Evolutionary conservation across 1,139 yeast species (phyloP).

Genomic region (Zygoascus meyerae): DNA sequence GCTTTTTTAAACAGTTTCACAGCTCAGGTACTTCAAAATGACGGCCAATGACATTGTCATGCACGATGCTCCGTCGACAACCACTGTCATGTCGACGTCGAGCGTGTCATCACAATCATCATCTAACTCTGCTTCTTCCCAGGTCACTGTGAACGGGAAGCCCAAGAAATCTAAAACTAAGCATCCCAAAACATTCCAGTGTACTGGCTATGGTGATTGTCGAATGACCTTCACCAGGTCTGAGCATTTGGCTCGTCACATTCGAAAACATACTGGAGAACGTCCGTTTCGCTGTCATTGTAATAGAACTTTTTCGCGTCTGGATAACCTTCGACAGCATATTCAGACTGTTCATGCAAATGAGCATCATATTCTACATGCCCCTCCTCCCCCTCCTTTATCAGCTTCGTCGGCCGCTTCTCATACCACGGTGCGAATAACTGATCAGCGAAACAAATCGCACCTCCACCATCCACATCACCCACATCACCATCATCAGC

Average conservation of each 20-base stretch:
- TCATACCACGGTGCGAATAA: constrained; percentile 4
- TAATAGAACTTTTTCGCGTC: constrained; percentile 69
- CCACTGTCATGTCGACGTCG: constrained; percentile 6
- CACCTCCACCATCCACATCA: constrained; percentile 10
- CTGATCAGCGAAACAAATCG: constrained; percentile 5
- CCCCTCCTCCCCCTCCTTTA: constrained; percentile 14
- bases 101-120: constrained; percentile 2
- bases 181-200: constrained; percentile 58
- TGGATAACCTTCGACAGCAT: constrained; percentile 88
- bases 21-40: neutral
- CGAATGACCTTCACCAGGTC: constrained; percentile 81
- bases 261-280: constrained; percentile 92
- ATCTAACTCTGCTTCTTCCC: constrained; percentile 1
- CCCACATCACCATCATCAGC: constrained; percentile 18
- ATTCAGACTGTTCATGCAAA: constrained; percentile 88
- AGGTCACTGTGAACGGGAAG: neutral
- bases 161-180: constrained; percentile 26
- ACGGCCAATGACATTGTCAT: constrained; percentile 1
- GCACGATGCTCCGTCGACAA: constrained; percentile 9
- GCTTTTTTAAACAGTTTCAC: neutral
- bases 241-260: constrained; percentile 89
- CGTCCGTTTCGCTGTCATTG: constrained; percentile 91
- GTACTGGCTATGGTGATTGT: constrained; percentile 84
- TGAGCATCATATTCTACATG: constrained; percentile 41
- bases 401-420: constrained; percentile 1